A percentile compares a stretch with the other conserved stretches of the same genome.
Conservation (phyloP, 148 eudicot species). For the Beta vulgaris region DNA sequence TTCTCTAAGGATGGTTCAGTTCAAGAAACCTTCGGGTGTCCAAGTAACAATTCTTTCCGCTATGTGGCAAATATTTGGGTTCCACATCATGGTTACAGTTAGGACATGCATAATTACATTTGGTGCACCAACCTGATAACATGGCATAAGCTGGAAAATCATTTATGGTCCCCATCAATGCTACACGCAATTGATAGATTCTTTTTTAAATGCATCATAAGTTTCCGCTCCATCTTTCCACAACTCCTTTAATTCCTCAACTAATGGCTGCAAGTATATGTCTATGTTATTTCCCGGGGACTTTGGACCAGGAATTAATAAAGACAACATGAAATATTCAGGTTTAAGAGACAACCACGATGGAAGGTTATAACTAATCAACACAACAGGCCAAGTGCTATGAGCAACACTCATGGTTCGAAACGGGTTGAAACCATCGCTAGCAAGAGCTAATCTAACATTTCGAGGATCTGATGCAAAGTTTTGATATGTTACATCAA, state of each 20-base stretch:
- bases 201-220: neutral
- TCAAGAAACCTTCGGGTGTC: neutral
- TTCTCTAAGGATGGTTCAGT: no score
- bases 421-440: neutral
- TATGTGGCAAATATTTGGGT: neutral
- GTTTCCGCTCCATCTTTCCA: no score
- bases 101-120: constrained; percentile 5
- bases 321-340: neutral
- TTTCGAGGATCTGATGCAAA: neutral
- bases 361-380: neutral
- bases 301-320: constrained; percentile 5
- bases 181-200: neutral
- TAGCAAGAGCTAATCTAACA: neutral
- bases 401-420: neutral
- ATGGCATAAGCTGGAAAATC: no score
- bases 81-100: neutral
- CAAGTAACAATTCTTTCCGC: neutral
- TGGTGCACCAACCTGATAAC: neutral
- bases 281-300: no score
- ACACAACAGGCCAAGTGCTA: neutral
- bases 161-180: neutral
- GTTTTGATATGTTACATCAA: no score
- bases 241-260: no score
- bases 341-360: neutral
- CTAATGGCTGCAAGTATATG: no score